Percentiles rank a stretch among this genome's conserved stretches.
Evolutionary conservation across 352 stramenopile genomes (phyloP).

Genomic region (Phytopythium litorale): DNA sequence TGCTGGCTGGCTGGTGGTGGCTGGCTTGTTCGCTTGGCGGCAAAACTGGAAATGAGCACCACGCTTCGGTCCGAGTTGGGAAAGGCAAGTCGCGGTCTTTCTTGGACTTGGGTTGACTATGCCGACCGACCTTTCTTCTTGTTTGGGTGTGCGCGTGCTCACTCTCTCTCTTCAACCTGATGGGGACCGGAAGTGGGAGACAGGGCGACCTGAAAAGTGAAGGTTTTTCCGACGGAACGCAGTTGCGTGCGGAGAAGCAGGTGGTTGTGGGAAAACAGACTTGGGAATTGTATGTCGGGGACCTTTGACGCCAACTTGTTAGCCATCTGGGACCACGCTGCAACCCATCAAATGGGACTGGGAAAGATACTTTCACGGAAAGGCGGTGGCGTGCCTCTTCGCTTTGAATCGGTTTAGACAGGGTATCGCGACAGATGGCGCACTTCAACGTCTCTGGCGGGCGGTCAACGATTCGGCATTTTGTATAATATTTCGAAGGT

Average conservation of each 20-base stretch:
- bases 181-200: not conserved
- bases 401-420: not conserved
- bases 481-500: not conserved
- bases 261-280: not conserved
- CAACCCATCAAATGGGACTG: not conserved
- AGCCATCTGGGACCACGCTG: not conserved
- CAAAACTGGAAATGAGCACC: constrained; percentile 3
- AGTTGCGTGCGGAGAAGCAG: not conserved
- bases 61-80: not conserved
- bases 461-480: not conserved
- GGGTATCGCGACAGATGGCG: not conserved
- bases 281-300: not conserved
- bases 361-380: not conserved
- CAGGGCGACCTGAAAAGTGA: not conserved
- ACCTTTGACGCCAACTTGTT: not conserved
- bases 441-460: not conserved
- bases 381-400: not conserved
- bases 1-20: not conserved
- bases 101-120: not conserved
- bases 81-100: not conserved
- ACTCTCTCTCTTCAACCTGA: not conserved
- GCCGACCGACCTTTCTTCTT: not conserved
- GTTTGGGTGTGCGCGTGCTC: not conserved
- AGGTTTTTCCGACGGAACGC: not conserved
- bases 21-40: constrained; percentile 6